Percentiles rank a stretch among this genome's conserved stretches.
Evolutionary conservation across 495 filamentous ascomycete species (phyloP).

Genomic region (Xylaria telfairii): DNA sequence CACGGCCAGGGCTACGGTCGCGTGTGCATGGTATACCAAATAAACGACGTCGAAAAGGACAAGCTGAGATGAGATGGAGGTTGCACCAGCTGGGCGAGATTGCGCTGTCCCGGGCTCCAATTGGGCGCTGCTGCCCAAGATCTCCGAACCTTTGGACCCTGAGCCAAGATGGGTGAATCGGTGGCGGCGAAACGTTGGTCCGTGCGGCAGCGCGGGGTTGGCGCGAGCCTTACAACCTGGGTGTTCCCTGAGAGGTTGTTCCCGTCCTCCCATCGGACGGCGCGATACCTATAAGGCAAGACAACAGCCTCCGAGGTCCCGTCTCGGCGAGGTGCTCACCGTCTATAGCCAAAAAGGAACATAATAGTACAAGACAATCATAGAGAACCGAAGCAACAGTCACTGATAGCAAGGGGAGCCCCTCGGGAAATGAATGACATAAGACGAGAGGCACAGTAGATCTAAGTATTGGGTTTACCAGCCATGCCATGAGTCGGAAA

Average conservation of each 20-base stretch:
- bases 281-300: neutral
- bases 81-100: slow-evolving; percentile 40
- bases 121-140: slow-evolving; percentile 29
- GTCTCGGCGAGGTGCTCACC: neutral
- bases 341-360: too few species aligned
- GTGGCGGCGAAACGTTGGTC: slow-evolving; percentile 18
- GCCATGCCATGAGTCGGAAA: neutral
- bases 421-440: neutral
- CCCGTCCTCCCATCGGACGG: slow-evolving; percentile 1
- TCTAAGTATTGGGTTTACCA: slow-evolving; percentile 11
- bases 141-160: slow-evolving; percentile 17
- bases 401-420: neutral
- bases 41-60: slow-evolving; percentile 25
- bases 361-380: neutral
- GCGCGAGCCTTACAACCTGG: neutral
- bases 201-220: slow-evolving; percentile 10
- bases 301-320: neutral
- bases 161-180: slow-evolving; percentile 4
- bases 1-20: slow-evolving; percentile 14
- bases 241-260: too few species aligned
- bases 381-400: neutral
- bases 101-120: slow-evolving; percentile 22
- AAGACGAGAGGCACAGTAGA: neutral
- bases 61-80: slow-evolving; percentile 41
- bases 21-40: neutral